Conservation (phyloP, 331 rosid species). For the Acacia pycnantha region DNA sequence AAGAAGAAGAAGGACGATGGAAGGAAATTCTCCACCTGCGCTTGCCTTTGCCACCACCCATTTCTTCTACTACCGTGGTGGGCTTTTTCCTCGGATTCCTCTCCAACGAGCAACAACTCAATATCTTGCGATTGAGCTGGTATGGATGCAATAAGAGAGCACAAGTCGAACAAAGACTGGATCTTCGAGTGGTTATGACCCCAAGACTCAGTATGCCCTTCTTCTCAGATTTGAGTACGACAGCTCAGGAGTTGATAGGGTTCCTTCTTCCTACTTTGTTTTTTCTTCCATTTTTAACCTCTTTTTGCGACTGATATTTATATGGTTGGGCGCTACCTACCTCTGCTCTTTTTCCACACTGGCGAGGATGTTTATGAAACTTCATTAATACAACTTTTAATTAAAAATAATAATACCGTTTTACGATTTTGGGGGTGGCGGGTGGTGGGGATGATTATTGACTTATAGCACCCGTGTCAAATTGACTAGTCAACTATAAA, state of each 20-base stretch:
- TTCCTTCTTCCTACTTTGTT: neutral
- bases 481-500: neutral
- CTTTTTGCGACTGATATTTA: neutral
- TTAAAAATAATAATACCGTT: neutral
- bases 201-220: neutral
- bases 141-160: neutral
- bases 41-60: constrained; percentile 78
- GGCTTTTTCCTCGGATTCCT: neutral
- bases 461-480: neutral
- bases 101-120: neutral
- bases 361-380: neutral
- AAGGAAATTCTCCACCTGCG: constrained; percentile 71
- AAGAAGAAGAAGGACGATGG: constrained; percentile 38
- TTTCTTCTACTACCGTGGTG: neutral
- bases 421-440: too few relatives aligned
- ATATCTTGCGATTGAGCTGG: neutral
- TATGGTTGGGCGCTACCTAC: neutral
- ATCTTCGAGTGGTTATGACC: neutral
- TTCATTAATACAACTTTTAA: neutral
- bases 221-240: neutral
- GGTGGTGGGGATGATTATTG: neutral
- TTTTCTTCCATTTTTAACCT: neutral
- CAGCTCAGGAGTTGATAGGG: neutral
- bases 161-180: neutral
- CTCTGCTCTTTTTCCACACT: neutral